Conservation (phyloP, 225 moss, liverwort and hornwort genomes). For the Ulota crispa region DNA sequence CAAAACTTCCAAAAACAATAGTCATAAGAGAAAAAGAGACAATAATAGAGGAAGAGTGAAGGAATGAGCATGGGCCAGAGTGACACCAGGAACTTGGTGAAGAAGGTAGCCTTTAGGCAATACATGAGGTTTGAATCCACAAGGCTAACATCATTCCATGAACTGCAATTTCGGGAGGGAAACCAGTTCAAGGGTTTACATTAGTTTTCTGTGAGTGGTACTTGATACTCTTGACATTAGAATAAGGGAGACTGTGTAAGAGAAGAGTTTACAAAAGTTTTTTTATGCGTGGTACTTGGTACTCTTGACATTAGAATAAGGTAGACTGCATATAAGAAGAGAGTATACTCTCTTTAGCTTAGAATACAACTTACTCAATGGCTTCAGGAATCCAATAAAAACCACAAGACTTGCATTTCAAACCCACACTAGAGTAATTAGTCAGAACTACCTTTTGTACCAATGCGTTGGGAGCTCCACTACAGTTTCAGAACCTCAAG, state of each 20-base stretch:
- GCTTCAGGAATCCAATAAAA: not conserved
- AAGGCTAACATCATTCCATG: not conserved
- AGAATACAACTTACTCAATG: not conserved
- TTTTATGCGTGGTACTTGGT: not conserved
- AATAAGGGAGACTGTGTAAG: too few relatives aligned
- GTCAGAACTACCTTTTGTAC: not conserved
- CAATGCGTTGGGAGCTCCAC: too few relatives aligned
- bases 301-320: not conserved
- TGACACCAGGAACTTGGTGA: not conserved
- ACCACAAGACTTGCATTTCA: not conserved
- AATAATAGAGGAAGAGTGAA: not conserved
- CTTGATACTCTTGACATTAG: not conserved
- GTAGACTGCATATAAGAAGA: not conserved
- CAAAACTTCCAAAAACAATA: not conserved
- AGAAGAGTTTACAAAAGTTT: too few relatives aligned
- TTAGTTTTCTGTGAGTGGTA: not conserved
- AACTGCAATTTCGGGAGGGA: not conserved
- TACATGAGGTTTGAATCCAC: not conserved
- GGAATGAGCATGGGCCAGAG: accelerated
- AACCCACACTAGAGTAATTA: not conserved
- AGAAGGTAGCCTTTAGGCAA: accelerated
- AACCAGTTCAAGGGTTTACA: not conserved
- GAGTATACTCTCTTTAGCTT: not conserved
- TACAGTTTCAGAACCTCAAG: too few relatives aligned
- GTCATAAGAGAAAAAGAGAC: not conserved